Evolutionary conservation across 2,329 filamentous ascomycete genomes (phyloP).

Genomic region (Tolypocladium ovalisporum): DNA sequence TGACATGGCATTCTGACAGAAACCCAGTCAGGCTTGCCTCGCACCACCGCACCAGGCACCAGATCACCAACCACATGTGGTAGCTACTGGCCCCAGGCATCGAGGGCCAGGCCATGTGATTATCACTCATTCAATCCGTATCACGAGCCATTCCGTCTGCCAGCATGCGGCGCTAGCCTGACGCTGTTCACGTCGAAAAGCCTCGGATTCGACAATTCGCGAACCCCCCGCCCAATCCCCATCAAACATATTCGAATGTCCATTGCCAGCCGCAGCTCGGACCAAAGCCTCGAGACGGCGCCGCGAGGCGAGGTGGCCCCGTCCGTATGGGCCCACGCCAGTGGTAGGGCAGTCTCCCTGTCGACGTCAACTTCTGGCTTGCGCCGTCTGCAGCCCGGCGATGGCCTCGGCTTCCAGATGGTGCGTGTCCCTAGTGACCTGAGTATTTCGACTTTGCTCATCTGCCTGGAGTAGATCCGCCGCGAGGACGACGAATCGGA

Average conservation of each 20-base stretch:
- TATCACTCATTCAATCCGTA: neutral
- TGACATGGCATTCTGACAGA: neutral
- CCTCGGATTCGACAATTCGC: neutral
- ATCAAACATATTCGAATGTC: neutral
- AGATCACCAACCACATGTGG: neutral
- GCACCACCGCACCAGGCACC: neutral
- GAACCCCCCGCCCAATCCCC: neutral
- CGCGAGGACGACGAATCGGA: neutral
- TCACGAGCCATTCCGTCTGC: neutral
- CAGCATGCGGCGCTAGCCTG: neutral
- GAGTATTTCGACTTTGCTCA: neutral
- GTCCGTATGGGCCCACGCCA: neutral
- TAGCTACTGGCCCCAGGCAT: neutral
- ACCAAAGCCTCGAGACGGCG: neutral
- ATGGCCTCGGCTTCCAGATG: constrained; percentile 4
- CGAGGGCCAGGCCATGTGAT: neutral
- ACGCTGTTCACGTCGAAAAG: neutral
- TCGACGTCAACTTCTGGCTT: neutral
- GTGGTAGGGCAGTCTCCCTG: neutral
- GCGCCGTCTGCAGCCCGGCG: constrained; percentile 1
- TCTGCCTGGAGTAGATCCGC: neutral
- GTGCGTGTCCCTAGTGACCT: neutral
- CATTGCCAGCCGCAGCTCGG: neutral
- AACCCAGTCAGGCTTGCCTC: neutral
- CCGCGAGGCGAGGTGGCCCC: neutral